Base-by-base conservation (phyloP, 345 rosid genomes). In the Gynandropsis gynandra region DNA sequence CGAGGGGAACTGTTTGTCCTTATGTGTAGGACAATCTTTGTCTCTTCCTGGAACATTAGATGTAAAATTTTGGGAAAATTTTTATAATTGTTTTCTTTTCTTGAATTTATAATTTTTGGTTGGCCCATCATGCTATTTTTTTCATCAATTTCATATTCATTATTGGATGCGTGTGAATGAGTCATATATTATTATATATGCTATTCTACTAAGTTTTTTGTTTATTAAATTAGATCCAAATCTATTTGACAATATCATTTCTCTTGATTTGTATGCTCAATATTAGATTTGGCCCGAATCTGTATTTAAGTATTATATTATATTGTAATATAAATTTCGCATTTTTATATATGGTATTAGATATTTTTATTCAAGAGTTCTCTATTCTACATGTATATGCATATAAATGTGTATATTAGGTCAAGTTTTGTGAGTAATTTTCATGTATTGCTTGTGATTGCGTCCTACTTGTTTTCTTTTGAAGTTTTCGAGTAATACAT, bases 371-470 rank as follows among this genome's bases (percentile, higher is more conserved):
- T n/a, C n/a, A n/a, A n/a, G n/a, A n/a, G n/a, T n/a, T n/a, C n/a
- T 59, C 19, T 39, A 16, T 37, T 11, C 5, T 17, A 16, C 47
- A 13, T 15, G 12, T 21, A 29, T 46, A n/a, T 21, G 2, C 24
- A 1, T 55, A 36, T 34, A 11, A 14, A 13, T 17, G 11, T 36
- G 17, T 44, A 49, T 57, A 49, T 50, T 65, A 58, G 64, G 64
- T 65, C 50, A 59, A 46, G 64, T 52, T 65, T 45, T 64, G 59
- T 65, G 54, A 33, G 64, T 52, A 45, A 10, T 0, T 33, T 54
- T 47, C 16, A 9, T 46, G 3, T 47, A 14, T 63, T 54, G 56
- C 67, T 47, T 63, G 50, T 8, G 7, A 13, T 29, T 20, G 40
- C 49, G 43, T 39, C 18, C 5, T 36, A 35, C 40, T 24, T 19